phyloP scores from a whole-genome alignment of 164 flowering plant species.

The Vitis cinerea region DNA sequence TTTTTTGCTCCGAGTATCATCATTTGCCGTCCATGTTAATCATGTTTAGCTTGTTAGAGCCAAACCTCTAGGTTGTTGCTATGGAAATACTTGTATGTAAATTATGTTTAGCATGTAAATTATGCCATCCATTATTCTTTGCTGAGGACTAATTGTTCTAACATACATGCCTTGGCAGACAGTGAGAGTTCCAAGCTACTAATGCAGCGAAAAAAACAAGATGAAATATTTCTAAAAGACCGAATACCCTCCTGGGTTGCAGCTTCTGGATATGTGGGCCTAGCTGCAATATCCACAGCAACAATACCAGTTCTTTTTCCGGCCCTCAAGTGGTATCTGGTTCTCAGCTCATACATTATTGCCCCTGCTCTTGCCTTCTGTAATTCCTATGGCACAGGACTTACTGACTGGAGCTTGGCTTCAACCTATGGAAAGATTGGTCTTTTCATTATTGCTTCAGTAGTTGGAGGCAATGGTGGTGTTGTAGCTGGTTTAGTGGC shows the following conservation, averaged over 20 bases:
- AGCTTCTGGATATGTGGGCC: constrained; percentile 75
- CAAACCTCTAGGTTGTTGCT: too few species aligned
- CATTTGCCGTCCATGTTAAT: too few species aligned
- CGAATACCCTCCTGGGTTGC: constrained; percentile 84
- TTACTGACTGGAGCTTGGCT: constrained; percentile 91
- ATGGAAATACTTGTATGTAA: too few species aligned
- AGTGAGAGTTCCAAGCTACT: constrained; percentile 45
- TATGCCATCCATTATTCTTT: not conserved
- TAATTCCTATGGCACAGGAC: constrained; percentile 95
- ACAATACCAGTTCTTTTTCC: constrained; percentile 83
- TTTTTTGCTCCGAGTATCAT: too few species aligned
- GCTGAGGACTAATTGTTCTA: constrained; percentile 7
- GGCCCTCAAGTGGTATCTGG: constrained; percentile 86
- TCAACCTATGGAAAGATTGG: constrained; percentile 93
- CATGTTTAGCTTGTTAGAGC: too few species aligned
- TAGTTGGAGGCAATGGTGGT: constrained; percentile 82
- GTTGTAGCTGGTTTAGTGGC: constrained; percentile 91
- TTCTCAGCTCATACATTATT: constrained; percentile 68
- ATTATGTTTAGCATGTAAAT: too few species aligned
- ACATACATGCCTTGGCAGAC: constrained; percentile 32
- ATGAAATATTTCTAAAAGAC: constrained; percentile 73
- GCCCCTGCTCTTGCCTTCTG: constrained; percentile 98
- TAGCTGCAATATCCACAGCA: constrained; percentile 86
- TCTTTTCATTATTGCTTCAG: constrained; percentile 76
- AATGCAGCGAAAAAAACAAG: constrained; percentile 58